Conservation (phyloP, 2,329 filamentous ascomycete genomes). For the Fusarium luffae region DNA sequence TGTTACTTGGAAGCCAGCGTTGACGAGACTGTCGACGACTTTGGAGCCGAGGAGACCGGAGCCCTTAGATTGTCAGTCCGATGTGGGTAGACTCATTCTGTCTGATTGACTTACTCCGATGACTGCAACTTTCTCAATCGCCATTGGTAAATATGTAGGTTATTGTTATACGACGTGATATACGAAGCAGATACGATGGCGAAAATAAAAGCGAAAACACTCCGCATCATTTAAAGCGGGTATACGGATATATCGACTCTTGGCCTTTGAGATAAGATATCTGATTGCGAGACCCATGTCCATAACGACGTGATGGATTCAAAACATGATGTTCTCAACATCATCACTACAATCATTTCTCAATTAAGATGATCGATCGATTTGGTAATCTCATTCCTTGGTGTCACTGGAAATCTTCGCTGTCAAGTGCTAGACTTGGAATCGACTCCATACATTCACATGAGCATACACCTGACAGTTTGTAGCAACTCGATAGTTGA, state of each 20-base stretch:
- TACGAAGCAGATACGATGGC: no score
- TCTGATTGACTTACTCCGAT: not conserved
- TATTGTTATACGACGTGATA: not conserved
- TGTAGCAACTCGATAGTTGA: not conserved
- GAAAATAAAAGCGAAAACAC: not conserved
- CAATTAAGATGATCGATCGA: not conserved
- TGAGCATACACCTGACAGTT: not conserved
- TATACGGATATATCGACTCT: not conserved
- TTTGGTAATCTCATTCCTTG: not conserved
- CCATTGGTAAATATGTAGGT: not conserved
- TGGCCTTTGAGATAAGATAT: not conserved
- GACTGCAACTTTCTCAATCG: slow-evolving; percentile 7
- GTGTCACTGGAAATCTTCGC: rapidly evolving
- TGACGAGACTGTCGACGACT: slow-evolving; percentile 2
- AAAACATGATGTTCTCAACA: not conserved
- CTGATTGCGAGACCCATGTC: not conserved
- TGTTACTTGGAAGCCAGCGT: not conserved
- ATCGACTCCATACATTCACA: not conserved
- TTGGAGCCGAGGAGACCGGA: slow-evolving; percentile 14
- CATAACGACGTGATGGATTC: not conserved
- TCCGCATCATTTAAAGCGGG: not conserved
- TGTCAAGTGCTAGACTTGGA: not conserved
- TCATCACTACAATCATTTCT: rapidly evolving
- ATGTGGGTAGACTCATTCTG: no score
- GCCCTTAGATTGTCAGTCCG: not conserved